These are phyloP conservation scores for Lomentospora prolificans DNA, from an alignment of 2,329 filamentous ascomycete species.

Conservation along the genomic window DNA sequence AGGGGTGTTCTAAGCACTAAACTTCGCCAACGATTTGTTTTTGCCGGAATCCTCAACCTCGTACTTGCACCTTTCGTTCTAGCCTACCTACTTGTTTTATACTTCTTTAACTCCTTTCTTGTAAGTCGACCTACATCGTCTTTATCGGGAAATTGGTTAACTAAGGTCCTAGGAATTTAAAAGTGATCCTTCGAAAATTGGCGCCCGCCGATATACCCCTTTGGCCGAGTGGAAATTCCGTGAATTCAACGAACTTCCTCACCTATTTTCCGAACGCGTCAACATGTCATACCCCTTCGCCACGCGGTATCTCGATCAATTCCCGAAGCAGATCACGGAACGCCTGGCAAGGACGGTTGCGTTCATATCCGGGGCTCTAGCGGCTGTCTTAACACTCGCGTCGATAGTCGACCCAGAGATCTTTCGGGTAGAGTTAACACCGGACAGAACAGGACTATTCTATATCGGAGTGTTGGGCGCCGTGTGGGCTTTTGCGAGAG, in stretches of 20 bases:
- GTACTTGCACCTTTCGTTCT: constrained; percentile 79
- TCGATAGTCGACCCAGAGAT: constrained; percentile 85
- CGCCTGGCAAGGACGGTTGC: constrained; percentile 76
- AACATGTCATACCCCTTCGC: constrained; percentile 95
- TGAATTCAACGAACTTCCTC: constrained; percentile 93
- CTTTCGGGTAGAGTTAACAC: constrained; percentile 86
- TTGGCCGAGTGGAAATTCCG: constrained; percentile 97
- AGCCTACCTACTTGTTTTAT: constrained; percentile 76
- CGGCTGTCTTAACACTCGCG: constrained; percentile 73
- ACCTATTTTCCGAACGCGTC: constrained; percentile 79
- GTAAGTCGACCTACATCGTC: no score
- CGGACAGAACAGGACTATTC: constrained; percentile 80
- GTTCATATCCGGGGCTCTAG: constrained; percentile 78
- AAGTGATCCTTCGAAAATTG: constrained; percentile 79
- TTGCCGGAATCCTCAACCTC: constrained; percentile 78
- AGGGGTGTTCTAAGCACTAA: constrained; percentile 69
- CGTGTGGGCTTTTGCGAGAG: constrained; percentile 74
- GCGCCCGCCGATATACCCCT: constrained; percentile 84
- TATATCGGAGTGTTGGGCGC: constrained; percentile 77
- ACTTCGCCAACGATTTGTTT: constrained; percentile 66
- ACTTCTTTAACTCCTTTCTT: constrained; percentile 93
- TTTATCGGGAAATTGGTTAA: no score
- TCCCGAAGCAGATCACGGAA: constrained; percentile 88
- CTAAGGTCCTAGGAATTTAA: constrained; percentile 82
- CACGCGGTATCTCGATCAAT: constrained; percentile 86